phyloP scores from a whole-genome alignment of 2,329 filamentous ascomycete genomes.

The Zymoseptoria crescenta region DNA sequence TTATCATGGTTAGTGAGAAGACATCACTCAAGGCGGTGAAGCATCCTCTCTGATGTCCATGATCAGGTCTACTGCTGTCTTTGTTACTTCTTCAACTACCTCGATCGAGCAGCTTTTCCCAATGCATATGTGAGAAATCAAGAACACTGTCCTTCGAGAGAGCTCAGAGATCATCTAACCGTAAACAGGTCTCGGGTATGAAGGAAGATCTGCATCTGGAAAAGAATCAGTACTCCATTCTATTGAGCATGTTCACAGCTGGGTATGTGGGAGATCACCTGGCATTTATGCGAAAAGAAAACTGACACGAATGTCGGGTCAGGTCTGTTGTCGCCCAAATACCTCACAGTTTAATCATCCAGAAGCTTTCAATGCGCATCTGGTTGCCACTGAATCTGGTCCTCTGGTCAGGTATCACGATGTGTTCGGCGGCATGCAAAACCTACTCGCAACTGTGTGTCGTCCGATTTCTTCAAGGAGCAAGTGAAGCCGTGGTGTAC shows the following conservation, averaged over 20 bases:
- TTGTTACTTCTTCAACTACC: constrained; percentile 2
- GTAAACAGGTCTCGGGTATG: constrained; percentile 26
- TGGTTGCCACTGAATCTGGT: constrained; percentile 33
- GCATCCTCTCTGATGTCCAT: neutral
- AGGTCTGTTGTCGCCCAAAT: neutral
- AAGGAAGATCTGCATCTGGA: constrained; percentile 31
- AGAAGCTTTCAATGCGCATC: constrained; percentile 18
- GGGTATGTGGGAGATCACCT: constrained; percentile 28
- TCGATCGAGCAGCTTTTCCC: neutral
- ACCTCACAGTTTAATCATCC: constrained; percentile 14
- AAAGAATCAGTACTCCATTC: constrained; percentile 32
- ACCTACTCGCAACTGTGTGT: constrained; percentile 33
- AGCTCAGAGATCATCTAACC: neutral
- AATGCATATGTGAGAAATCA: constrained; percentile 32
- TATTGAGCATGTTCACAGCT: constrained; percentile 28
- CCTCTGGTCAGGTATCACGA: constrained; percentile 34
- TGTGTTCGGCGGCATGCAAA: constrained; percentile 32
- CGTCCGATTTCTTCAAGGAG: constrained; percentile 36
- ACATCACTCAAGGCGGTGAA: neutral
- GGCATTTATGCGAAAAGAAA: neutral
- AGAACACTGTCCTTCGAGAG: neutral
- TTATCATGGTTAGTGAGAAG: neutral
- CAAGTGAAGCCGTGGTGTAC: constrained; percentile 41
- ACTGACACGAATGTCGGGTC: neutral
- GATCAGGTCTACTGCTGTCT: constrained; percentile 2